Evolutionary conservation across 2,329 filamentous ascomycete species (phyloP).

Genomic region (Colletotrichum sublineola): DNA sequence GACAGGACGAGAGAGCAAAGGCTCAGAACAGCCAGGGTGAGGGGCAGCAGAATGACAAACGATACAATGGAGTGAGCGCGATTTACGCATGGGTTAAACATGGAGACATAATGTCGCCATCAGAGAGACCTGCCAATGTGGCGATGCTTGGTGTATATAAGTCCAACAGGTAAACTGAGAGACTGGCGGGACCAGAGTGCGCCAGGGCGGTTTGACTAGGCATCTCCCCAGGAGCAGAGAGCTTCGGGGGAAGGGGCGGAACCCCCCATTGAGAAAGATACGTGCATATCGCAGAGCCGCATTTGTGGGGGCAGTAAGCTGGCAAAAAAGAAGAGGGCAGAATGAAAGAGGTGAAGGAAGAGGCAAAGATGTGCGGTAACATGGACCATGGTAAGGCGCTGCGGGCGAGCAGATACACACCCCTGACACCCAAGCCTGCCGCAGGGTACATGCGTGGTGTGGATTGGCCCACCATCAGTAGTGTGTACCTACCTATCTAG

Average conservation of each 20-base stretch:
- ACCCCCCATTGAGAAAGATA: slow-evolving; percentile 27
- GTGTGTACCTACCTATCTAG: not conserved
- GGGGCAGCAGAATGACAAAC: not conserved
- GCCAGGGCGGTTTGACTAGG: slow-evolving; percentile 28
- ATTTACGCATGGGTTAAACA: slow-evolving; percentile 5
- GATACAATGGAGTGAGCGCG: slow-evolving; percentile 5
- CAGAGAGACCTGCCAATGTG: slow-evolving; percentile 15
- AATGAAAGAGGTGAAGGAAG: slow-evolving; percentile 27
- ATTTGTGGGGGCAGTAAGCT: not conserved
- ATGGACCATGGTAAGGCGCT: slow-evolving; percentile 27
- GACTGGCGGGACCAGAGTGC: slow-evolving; percentile 1
- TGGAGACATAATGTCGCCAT: slow-evolving; percentile 7
- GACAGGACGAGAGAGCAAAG: not conserved
- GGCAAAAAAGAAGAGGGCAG: slow-evolving; percentile 9
- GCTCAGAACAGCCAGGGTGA: not conserved
- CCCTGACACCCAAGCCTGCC: slow-evolving; percentile 23
- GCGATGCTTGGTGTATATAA: slow-evolving; percentile 35
- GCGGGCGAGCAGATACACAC: slow-evolving; percentile 27
- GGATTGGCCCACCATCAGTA: slow-evolving; percentile 26
- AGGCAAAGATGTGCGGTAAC: slow-evolving; percentile 32
- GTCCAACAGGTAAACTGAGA: slow-evolving; percentile 4
- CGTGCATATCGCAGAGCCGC: slow-evolving; percentile 36
- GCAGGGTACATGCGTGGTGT: slow-evolving; percentile 21
- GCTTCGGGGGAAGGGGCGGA: slow-evolving; percentile 14
- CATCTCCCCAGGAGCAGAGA: slow-evolving; percentile 1